phyloP scores from a whole-genome alignment of 257 asterid species.

The Solanum bulbocastanum region DNA sequence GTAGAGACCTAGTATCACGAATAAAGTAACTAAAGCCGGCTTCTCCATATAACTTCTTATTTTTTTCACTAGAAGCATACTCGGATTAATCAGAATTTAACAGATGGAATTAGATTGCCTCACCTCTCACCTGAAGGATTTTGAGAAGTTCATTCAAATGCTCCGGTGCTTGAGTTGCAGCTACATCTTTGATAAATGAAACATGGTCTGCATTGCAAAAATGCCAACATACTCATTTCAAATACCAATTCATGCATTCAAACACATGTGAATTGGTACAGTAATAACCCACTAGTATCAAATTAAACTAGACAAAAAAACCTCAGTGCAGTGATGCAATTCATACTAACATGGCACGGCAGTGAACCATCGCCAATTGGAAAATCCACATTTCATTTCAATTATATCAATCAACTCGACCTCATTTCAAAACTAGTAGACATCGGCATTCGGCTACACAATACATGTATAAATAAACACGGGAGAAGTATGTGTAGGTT shows the following conservation, averaged over 20 bases:
- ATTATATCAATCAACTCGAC: background rate
- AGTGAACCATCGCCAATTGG: background rate
- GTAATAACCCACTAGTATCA: background rate
- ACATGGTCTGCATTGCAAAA: slow-evolving; percentile 44
- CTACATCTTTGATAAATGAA: slow-evolving; percentile 66
- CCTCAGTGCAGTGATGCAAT: background rate
- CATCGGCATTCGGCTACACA: background rate
- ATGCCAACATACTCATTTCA: background rate
- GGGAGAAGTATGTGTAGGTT: background rate
- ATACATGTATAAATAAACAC: background rate
- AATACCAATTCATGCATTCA: background rate
- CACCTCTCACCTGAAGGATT: slow-evolving; percentile 83
- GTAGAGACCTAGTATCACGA: background rate
- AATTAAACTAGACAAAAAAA: background rate
- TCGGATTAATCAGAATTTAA: background rate
- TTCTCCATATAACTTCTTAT: background rate
- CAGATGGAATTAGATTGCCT: background rate
- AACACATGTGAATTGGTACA: background rate
- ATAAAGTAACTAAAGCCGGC: background rate
- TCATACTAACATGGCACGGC: background rate
- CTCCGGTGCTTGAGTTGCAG: slow-evolving; percentile 72
- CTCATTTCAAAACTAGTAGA: background rate
- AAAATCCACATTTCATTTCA: background rate
- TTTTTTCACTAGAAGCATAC: background rate
- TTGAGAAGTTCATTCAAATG: slow-evolving; percentile 71